Conservation (phyloP, 2,329 filamentous ascomycete genomes). For the Fusarium sp. region DNA sequence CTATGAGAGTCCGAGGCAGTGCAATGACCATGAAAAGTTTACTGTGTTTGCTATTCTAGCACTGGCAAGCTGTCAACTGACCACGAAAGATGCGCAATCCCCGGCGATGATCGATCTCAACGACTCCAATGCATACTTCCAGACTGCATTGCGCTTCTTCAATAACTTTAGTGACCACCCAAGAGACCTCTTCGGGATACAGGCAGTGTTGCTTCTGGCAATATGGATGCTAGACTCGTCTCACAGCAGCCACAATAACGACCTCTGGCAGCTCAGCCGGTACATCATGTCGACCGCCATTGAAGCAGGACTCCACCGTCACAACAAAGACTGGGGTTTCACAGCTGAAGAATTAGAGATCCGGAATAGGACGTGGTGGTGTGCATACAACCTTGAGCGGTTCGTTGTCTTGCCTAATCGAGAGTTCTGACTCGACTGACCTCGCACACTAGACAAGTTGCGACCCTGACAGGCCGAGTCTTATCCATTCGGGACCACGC, state of each 20-base stretch:
- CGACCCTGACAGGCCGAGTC: neutral
- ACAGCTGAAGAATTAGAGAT: neutral
- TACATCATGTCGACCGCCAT: constrained; percentile 7
- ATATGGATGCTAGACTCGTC: constrained; percentile 4
- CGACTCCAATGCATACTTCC: neutral
- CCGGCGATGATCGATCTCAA: neutral
- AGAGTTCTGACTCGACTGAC: neutral
- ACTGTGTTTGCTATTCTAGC: neutral
- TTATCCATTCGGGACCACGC: neutral
- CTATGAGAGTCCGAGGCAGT: neutral
- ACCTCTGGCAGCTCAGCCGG: neutral
- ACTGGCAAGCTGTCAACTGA: neutral
- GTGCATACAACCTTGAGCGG: neutral
- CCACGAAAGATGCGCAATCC: neutral
- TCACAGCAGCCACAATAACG: neutral
- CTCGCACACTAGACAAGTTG: neutral
- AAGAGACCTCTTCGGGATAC: neutral
- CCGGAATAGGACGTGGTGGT: constrained; percentile 6
- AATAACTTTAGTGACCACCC: neutral
- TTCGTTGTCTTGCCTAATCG: neutral
- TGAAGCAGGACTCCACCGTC: neutral
- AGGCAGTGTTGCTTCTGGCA: rapidly evolving
- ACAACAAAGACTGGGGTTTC: neutral
- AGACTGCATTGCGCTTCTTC: neutral
- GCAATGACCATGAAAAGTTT: neutral